Evolutionary conservation across 169 alveolate genomes (phyloP), one percentile per base, ranked within the genome.

Genomic region (Cryptosporidium sp.): DNA sequence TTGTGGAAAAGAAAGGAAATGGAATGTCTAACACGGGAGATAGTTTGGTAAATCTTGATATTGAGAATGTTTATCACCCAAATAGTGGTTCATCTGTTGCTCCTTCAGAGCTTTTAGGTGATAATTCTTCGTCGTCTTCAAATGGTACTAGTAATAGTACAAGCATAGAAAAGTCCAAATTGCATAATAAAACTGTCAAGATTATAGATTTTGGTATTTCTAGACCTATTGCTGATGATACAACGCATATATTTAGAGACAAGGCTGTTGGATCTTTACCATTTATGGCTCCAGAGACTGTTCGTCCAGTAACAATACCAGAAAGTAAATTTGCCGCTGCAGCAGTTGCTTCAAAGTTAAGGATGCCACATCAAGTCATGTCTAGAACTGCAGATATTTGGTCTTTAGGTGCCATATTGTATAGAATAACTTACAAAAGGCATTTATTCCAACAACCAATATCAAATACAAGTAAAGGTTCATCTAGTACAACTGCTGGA

Each of bases 211-310:
- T 80, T 65, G 89, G 89, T 3, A 80, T 80, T 39, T 80, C 89
- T 16, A 60, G 89, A 18, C 89, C 89, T 3, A 80, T 80, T 61
- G 89, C 89, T 8, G 89, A 80, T 62, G 89, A 80, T 42, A 80
- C 89, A 44, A 80, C 89, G 0, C 89, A 80, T 42, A 80, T 80
- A 23, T 80, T 80, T 48, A 80, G 89, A 51, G 89, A 80, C 56
- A 80, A 80, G 56, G 89, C 89, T 0, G 89, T 80, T 48, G 89
- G 89, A 16, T 80, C 89, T 31, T 26, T 80, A 4, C 89, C 89
- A 29, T 80, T 80, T 65, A 80, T 80, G 89, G 89, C 89, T 45
- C 89, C 89, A 23, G 89, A 80, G 56, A 80, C 89, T 7, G 89
- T 80, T 33, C 72, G 75, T 29, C 89, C 89, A n/a, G 89, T 80